Evolutionary conservation across 139 green algal species (phyloP).

Genomic region (Chlamydomonas sphaeroides): DNA sequence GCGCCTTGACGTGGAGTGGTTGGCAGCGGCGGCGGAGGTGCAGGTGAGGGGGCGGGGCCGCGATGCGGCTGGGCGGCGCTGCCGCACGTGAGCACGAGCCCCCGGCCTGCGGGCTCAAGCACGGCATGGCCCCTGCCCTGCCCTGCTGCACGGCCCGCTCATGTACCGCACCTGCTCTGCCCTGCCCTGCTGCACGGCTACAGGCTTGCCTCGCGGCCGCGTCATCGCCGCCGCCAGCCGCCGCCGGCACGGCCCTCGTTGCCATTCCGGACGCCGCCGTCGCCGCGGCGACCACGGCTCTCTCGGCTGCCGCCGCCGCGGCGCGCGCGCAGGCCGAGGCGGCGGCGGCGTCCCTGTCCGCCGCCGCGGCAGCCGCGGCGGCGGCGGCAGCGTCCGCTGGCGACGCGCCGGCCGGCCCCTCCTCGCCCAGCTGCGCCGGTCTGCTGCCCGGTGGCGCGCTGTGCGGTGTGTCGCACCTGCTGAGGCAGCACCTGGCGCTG

Average conservation of each 20-base stretch:
- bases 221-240: not conserved
- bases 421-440: not conserved
- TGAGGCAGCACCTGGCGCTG: slow-evolving; percentile 13
- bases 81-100: too few species aligned
- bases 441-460: slow-evolving; percentile 16
- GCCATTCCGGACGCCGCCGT: not conserved
- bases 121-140: not conserved
- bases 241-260: not conserved
- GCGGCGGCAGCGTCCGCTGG: not conserved
- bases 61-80: not conserved
- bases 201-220: not conserved
- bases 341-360: too few species aligned
- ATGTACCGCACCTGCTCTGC: not conserved
- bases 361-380: not conserved
- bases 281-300: not conserved
- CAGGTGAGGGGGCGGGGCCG: not conserved
- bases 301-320: not conserved
- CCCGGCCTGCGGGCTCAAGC: too few species aligned
- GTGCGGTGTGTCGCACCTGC: not conserved
- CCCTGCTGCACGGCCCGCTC: too few species aligned
- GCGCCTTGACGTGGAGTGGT: slow-evolving; percentile 42
- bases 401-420: not conserved
- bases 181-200: not conserved
- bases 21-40: slow-evolving; percentile 20
- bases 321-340: not conserved